Evolutionary conservation across 768 basidiomycete genomes (phyloP), one percentile per base, ranked within the genome.

Genomic region (Astraeus odoratus): DNA sequence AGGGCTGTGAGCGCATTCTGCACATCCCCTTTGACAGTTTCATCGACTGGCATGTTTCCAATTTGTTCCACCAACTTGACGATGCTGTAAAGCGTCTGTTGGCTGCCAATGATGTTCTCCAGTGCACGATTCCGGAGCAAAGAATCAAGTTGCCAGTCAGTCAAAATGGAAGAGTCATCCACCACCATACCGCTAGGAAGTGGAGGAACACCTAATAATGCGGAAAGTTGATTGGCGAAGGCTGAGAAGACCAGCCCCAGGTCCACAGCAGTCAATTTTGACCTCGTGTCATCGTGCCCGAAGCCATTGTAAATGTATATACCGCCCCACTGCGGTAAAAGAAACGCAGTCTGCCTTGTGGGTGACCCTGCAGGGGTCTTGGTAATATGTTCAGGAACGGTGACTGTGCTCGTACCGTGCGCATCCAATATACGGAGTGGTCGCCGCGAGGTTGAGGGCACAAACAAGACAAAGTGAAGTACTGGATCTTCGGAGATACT

Each of bases 241-340:
- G 75, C 69, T 4, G 68, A 55, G 59, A 94, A 89, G 24, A 77
- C 58, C 15, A 65, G 57, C 34, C 74, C 58, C 15, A 89, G 70
- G 30, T 70, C 71, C 26, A 59, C 50, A 27, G 67, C 56, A 36
- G 73, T 68, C 47, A 51, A 60, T 42, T 44, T 61, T 47, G 43
- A 57, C 48, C 26, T 60, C 51, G 33, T 57, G 41, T n/a, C 46
- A 48, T 49, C 48, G 33, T 57, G 44, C 46, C 43, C 16, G 27
- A 68, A 65, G 26, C 77, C 77, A 59, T 93, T 91, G 53, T 78
- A 68, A 47, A 98, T 74, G 45, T 85, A 75, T 42, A 98, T 83
- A 19, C 91, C 83, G 26, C 95, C 95, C 83, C 89, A 94, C 62
- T 98, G 95, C 0, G 95, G 94, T 0, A 94, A 71, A 16, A 95